Evolutionary conservation across 257 asterid species (phyloP), one percentile per base, ranked within the genome.

Genomic region (Fraxinus quadrangulata): DNA sequence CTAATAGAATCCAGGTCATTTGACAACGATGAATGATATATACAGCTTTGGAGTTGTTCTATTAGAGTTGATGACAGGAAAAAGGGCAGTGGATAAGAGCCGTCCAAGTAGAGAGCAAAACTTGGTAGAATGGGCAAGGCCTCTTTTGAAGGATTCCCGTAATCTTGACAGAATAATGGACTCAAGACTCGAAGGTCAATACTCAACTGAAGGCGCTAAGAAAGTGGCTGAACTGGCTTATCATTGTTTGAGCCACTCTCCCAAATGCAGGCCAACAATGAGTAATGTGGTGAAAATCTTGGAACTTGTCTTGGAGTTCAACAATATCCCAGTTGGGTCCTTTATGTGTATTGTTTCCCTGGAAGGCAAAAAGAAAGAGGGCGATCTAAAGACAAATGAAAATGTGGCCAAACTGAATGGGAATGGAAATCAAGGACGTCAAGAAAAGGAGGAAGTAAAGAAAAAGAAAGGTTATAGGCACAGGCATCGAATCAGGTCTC

Each of bases 91-190:
- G 83, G 94, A 94, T 84, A 89, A 89, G 70, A 84, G 40, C 14
- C 92, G 97, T 5, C 89, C 86, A 0, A 24, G 75, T 16, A 83
- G 91, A 80, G 91, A 91, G 80, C 93, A 92, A 12, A 86, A 73
- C 77, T 74, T 94, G 61, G 97, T 87, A 14, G 93, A 91, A 13
- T 94, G 98, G 98, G 92, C 91, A 5, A 92, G 88, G 61, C 97
- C 97, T 11, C 81, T 84, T 49, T 28, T 94, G 79, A 89, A 88
- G 81, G 97, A 94, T 74, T 75, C 85, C 23, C 92, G 84, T 71
- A 92, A 83, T 70, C 83, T 88, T 3, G 91, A 90, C 26, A 79
- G 83, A 37, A 21, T 92, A 37, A 90, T 94, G 81, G 98, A 94
- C 69, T 83, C 88, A 13, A 87, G 86, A 16, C 96, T 94, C 34